Evolutionary conservation across 2,329 filamentous ascomycete species (phyloP), one percentile per base, ranked within the genome.

Genomic region (Tolypocladium capitatum): DNA sequence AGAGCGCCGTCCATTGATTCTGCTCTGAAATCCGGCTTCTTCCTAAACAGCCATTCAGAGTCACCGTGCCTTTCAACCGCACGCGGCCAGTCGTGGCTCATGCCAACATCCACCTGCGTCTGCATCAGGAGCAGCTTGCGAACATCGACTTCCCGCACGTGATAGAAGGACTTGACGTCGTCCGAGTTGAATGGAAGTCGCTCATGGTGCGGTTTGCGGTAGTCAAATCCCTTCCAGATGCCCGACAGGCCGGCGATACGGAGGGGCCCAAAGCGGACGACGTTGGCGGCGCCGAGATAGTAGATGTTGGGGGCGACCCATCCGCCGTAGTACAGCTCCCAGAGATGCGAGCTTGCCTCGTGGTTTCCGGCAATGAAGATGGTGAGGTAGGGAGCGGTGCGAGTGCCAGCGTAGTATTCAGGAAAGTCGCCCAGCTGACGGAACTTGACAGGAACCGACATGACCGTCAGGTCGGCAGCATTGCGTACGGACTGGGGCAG

Each of bases 241-340:
- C 92, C 92, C 46, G 87, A 92, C 63, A 97, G 72, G 5, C 84
- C 91, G 33, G 88, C 86, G 52, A 98, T 94, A 21, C 92, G 81
- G 44, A 98, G 68, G 1, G 86, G 84, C 0, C 91, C 91, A 31
- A 94, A 72, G 18, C 84, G 82, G 36, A 98, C 63, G 9, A 98
- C 83, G 60, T 94, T 96, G 50, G 92, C 88, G 32, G 89, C 87
- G 44, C 92, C 92, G 63, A 97, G 76, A 67, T 96, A 98, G 72
- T 96, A 98, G 53, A 98, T 97, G 56, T 92, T 94, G 9, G 88
- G 89, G 8, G 91, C 91, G 6, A 88, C 92, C 92, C 92, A 98
- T 45, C 92, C 92, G 46, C 92, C 92, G 61, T 97, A 94, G 69
- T 87, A 94, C 0, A 98, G 76, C 67, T 98, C 92, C 72, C 83